These are phyloP conservation scores for Gymnopilus dilepis DNA, from an alignment of 768 basidiomycete species.

Conservation along the genomic window DNA sequence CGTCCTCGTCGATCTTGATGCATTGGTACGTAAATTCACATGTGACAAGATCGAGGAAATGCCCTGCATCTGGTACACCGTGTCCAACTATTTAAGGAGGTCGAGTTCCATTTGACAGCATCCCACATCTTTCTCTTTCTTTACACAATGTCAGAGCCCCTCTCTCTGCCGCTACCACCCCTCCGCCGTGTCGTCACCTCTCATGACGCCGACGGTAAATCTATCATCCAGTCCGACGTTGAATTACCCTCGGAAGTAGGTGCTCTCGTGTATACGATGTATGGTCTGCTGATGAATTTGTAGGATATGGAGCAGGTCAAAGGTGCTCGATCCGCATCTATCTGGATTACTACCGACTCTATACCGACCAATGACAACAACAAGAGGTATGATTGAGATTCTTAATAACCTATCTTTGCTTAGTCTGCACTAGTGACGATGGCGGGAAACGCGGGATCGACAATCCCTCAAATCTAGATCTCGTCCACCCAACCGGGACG, in stretches of 20 bases:
- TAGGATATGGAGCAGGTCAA: constrained; percentile 41
- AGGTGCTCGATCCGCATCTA: constrained; percentile 40
- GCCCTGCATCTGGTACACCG: neutral
- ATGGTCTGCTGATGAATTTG: neutral
- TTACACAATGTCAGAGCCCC: constrained; percentile 32
- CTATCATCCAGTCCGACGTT: constrained; percentile 44
- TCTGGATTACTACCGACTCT: constrained; percentile 56
- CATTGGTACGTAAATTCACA: constrained; percentile 6
- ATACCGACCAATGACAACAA: constrained; percentile 64
- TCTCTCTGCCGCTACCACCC: constrained; percentile 35
- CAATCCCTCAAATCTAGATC: constrained; percentile 43
- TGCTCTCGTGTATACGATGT: neutral
- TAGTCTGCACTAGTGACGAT: constrained; percentile 46
- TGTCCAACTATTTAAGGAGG: constrained; percentile 9
- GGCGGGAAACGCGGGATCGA: constrained; percentile 49
- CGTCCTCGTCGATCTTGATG: neutral
- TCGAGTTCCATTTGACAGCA: neutral
- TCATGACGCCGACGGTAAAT: constrained; percentile 48
- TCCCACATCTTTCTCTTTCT: constrained; percentile 12
- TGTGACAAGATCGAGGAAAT: constrained; percentile 10
- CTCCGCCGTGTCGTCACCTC: constrained; percentile 58
- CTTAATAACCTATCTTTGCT: neutral
- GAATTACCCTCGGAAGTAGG: constrained; percentile 36
- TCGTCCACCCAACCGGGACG: constrained; percentile 50
- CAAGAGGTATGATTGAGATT: constrained; percentile 34